phyloP scores from a whole-genome alignment of 495 filamentous ascomycete species.

The Podospora fimiseda region DNA sequence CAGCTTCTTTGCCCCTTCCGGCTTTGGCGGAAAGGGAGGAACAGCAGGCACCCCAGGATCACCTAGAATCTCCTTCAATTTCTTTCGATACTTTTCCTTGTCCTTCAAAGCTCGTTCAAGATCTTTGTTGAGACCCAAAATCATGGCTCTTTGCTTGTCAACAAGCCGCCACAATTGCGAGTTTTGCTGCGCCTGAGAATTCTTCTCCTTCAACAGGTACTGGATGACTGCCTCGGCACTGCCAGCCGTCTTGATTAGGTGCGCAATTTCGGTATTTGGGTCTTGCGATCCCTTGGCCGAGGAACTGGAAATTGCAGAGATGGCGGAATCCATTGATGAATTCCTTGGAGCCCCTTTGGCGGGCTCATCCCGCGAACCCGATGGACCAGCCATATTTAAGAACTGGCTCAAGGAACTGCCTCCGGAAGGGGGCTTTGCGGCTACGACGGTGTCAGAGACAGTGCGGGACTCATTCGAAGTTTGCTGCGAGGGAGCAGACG shows the following conservation, averaged over 20 bases:
- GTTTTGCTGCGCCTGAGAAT: constrained; percentile 80
- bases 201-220: constrained; percentile 85
- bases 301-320: constrained; percentile 70
- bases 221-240: constrained; percentile 85
- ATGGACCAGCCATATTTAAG: constrained; percentile 29
- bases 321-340: constrained; percentile 90
- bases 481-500: constrained; percentile 21
- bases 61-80: constrained; percentile 65
- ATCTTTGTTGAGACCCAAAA: constrained; percentile 90
- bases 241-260: constrained; percentile 74
- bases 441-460: constrained; percentile 30
- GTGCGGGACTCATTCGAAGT: constrained; percentile 40
- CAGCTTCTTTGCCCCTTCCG: constrained; percentile 6
- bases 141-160: constrained; percentile 91
- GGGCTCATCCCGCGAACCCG: constrained; percentile 22
- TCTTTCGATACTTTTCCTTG: constrained; percentile 89
- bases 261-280: constrained; percentile 57
- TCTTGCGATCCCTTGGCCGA: constrained; percentile 61
- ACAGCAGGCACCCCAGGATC: constrained; percentile 22
- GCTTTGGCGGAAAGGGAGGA: constrained; percentile 11
- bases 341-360: constrained; percentile 54
- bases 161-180: constrained; percentile 90
- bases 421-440: constrained; percentile 29
- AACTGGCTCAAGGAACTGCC: constrained; percentile 22
- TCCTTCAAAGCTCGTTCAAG: constrained; percentile 87